These are phyloP conservation scores for Coccomyxa subellipsoidea DNA, from an alignment of 163 green algal species.

Conservation along the genomic window DNA sequence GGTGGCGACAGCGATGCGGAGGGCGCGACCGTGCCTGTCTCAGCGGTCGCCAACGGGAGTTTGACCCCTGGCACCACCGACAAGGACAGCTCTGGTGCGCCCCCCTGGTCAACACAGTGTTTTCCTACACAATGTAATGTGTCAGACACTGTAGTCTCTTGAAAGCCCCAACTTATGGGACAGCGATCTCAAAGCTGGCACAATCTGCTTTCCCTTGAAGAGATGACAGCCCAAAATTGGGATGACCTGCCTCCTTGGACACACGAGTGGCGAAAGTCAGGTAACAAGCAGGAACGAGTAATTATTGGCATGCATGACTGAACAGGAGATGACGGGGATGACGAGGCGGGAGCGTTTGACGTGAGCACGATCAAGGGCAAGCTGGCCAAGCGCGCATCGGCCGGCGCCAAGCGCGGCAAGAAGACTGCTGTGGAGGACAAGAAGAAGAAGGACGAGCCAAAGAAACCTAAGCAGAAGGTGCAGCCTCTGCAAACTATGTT, in stretches of 20 bases:
- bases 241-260: too few species aligned
- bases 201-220: too few species aligned
- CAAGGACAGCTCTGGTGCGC: neutral
- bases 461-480: conserved; percentile 50
- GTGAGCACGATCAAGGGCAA: conserved; percentile 62
- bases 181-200: too few species aligned
- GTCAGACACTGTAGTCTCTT: too few species aligned
- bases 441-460: conserved; percentile 43
- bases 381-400: conserved; percentile 17
- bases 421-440: conserved; percentile 13
- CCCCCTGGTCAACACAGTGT: too few species aligned
- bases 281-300: too few species aligned
- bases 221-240: too few species aligned
- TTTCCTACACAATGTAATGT: too few species aligned
- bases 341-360: conserved; percentile 50
- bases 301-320: neutral
- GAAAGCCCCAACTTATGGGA: too few species aligned
- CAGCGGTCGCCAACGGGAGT: neutral
- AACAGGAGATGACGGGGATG: neutral
- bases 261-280: too few species aligned
- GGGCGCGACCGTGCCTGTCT: neutral
- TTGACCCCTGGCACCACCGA: neutral
- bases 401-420: conserved; percentile 9
- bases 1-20: neutral
- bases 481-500: neutral